Evolutionary conservation across 169 alveolate genomes (phyloP).

Genomic region (Cyclospora cayetanensis): DNA sequence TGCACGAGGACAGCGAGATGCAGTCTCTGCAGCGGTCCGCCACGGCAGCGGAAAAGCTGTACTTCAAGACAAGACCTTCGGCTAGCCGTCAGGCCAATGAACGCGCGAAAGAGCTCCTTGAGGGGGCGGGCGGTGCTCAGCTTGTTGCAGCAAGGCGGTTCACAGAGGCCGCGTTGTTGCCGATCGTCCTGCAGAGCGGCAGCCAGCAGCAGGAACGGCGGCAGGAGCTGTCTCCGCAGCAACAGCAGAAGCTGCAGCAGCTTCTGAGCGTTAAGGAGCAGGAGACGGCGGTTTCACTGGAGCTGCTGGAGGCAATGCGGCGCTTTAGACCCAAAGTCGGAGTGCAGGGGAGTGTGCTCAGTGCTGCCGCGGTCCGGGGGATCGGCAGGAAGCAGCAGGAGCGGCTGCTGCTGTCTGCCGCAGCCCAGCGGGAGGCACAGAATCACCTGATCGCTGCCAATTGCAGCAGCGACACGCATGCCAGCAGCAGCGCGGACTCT

Average conservation of each 20-base stretch:
- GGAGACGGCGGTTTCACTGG: neutral
- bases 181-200: neutral
- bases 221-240: neutral
- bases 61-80: conserved; percentile 78
- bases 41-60: conserved; percentile 74
- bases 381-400: neutral
- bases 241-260: neutral
- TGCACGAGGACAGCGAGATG: conserved; percentile 68
- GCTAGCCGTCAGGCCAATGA: conserved; percentile 74
- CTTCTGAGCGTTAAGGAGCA: neutral
- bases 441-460: neutral
- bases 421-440: neutral
- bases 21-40: conserved; percentile 73
- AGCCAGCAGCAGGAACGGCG: neutral
- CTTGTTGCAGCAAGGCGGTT: neutral
- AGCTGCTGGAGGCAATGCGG: conserved; percentile 4
- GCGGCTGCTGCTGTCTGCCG: neutral
- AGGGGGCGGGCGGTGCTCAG: conserved; percentile 63
- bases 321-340: conserved; percentile 40
- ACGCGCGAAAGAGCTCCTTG: conserved; percentile 72
- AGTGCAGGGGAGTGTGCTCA: conserved; percentile 12
- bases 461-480: neutral
- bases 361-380: neutral
- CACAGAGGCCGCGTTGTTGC: neutral
- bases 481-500: neutral